Evolutionary conservation across 306 rosid species (phyloP), one percentile per base, ranked within the genome.

Genomic region (Quercus aquifolioides): DNA sequence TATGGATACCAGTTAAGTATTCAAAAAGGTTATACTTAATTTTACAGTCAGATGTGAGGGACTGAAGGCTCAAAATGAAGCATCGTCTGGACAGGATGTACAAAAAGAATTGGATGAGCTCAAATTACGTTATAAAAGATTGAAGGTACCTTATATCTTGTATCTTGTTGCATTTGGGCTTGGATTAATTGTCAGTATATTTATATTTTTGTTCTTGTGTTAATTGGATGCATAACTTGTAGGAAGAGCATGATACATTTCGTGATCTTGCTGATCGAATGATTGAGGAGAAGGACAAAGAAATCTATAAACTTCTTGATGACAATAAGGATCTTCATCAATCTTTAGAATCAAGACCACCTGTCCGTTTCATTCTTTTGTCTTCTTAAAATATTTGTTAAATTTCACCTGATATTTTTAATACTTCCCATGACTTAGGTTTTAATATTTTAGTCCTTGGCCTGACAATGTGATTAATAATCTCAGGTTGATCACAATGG

Each of bases 191-290:
- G 41, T 21, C 21, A 28, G 74, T 71, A 26, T 83, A 18, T 20
- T 63, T 70, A 26, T 31, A 69, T 65, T 55, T 74, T 77, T 59
- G 13, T 79, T 57, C 63, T 76, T 80, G 78, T 60, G 71, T 80
- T 86, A 76, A 82, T 60, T 78, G 74, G 64, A 73, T 74, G 81
- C 56, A 73, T 74, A 60, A 80, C 84, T 64, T 83, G 49, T 83
- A 96, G 98, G 97, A 90, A 75, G 99, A 93, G 86, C 94, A 93
- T 83, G 77, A 83, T 82, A 89, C 98, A 60, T 91, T 93, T 82
- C 98, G 93, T 25, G 89, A 90, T 90, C 96, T 96, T 82, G 96
- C 99, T 77, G 98, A 93, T 86, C 88, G 80, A 86, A 93, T 90
- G 96, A 93, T 90, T 13, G 97, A 87, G 85, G 98, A 96, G 80